Evolutionary conservation across 495 filamentous ascomycete genomes (phyloP).

Genomic region (Rhypophila decipiens): DNA sequence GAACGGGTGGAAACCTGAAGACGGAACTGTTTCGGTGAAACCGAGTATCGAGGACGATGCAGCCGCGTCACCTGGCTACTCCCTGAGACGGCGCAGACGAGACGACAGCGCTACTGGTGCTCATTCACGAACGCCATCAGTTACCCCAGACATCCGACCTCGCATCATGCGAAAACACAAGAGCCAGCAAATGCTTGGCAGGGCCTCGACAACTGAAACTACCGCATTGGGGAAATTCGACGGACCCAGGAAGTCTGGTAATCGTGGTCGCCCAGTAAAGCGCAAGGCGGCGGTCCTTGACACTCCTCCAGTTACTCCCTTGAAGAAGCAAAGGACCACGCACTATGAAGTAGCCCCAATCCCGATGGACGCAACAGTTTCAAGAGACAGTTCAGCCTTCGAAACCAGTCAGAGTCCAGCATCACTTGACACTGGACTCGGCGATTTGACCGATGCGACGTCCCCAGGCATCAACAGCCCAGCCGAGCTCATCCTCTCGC

Average conservation of each 20-base stretch:
- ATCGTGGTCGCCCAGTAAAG: constrained; percentile 13
- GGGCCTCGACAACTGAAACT: constrained; percentile 18
- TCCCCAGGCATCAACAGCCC: constrained; percentile 34
- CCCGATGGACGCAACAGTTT: constrained; percentile 9
- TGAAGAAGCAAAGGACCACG: constrained; percentile 34
- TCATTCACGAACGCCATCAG: constrained; percentile 38
- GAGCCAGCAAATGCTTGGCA: constrained; percentile 22
- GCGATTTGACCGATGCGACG: constrained; percentile 32
- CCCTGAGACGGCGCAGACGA: constrained; percentile 36
- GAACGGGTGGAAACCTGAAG: constrained; percentile 70
- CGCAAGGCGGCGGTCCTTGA: constrained; percentile 30
- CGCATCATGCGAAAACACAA: constrained; percentile 31
- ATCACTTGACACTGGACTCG: constrained; percentile 19
- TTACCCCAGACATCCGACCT: constrained; percentile 43
- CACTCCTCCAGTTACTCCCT: constrained; percentile 39
- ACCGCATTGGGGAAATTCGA: constrained; percentile 11
- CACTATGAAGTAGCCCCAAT: constrained; percentile 26
- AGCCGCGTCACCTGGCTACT: constrained; percentile 29
- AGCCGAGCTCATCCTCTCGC: constrained; percentile 28
- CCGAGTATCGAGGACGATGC: constrained; percentile 37
- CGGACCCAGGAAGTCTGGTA: no score
- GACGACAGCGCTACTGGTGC: constrained; percentile 32
- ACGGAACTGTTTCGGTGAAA: constrained; percentile 32
- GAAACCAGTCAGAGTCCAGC: constrained; percentile 13
- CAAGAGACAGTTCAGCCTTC: constrained; percentile 17